These are phyloP conservation scores for Amanita pseudoporphyria DNA, from an alignment of 768 basidiomycete genomes.

Conservation along the genomic window DNA sequence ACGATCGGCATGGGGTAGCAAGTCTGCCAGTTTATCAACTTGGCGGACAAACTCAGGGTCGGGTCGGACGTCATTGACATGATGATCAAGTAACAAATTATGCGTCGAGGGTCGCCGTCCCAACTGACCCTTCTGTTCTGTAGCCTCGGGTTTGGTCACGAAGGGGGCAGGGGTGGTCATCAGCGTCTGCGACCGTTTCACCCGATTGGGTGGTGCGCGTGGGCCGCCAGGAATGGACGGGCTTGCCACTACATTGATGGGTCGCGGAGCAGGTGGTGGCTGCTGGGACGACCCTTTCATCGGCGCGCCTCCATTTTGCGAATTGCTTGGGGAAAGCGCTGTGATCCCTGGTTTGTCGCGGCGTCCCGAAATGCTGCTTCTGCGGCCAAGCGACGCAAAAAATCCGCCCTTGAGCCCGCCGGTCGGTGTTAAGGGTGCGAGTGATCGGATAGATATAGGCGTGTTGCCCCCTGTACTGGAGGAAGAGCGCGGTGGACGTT, in stretches of 20 bases:
- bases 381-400: conserved; percentile 68
- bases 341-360: conserved; percentile 8
- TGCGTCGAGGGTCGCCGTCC: background rate
- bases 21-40: conserved; percentile 59
- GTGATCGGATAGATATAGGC: conserved; percentile 43
- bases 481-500: conserved; percentile 22
- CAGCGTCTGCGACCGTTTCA: conserved; percentile 61
- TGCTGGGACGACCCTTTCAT: background rate
- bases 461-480: conserved; percentile 23
- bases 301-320: background rate
- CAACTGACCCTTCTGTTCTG: background rate
- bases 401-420: conserved; percentile 46
- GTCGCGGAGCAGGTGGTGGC: background rate
- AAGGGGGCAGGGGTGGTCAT: conserved; percentile 28
- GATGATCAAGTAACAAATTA: conserved; percentile 14
- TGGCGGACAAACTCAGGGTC: conserved; percentile 53
- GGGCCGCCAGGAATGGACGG: conserved; percentile 61
- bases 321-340: conserved; percentile 13
- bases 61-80: conserved; percentile 25
- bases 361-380: conserved; percentile 37
- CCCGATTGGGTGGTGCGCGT: conserved; percentile 53
- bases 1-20: conserved; percentile 68
- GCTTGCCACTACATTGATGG: conserved; percentile 3
- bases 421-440: conserved; percentile 30
- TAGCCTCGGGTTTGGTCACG: conserved; percentile 12